Conservation (phyloP, 768 basidiomycete genomes). For the Amanita brunnescens region DNA sequence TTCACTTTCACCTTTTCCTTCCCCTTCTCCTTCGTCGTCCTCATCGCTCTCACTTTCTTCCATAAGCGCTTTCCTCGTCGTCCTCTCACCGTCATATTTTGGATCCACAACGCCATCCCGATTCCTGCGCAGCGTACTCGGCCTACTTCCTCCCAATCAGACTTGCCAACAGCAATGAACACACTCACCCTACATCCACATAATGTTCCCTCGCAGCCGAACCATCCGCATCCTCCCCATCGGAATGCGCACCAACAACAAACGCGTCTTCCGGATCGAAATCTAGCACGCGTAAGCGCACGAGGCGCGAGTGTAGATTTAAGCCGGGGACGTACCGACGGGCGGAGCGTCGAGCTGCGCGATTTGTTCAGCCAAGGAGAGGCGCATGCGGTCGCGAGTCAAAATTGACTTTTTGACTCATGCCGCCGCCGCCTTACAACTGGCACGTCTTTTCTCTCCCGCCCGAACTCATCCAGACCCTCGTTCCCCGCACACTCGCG, state of each 20-base stretch:
- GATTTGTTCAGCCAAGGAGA: constrained; percentile 74
- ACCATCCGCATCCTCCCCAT: constrained; percentile 33
- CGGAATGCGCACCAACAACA: constrained; percentile 30
- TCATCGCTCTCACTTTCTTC: constrained; percentile 25
- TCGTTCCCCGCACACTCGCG: constrained; percentile 51
- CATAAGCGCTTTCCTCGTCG: constrained; percentile 49
- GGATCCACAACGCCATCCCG: constrained; percentile 55
- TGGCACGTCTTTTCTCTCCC: constrained; percentile 71
- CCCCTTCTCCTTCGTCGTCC: constrained; percentile 15
- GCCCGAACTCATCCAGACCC: constrained; percentile 52
- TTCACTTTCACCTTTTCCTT: constrained; percentile 6
- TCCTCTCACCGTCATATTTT: constrained; percentile 70
- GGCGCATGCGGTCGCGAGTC: constrained; percentile 12
- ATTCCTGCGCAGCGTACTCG: constrained; percentile 61
- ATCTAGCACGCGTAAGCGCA: no score
- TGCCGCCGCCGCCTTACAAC: no score
- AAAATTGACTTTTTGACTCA: no score
- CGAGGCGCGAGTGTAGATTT: not conserved
- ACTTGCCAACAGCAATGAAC: not conserved
- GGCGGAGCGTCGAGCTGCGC: constrained; percentile 66
- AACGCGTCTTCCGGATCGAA: constrained; percentile 66
- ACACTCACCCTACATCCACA: constrained; percentile 68
- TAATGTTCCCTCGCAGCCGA: constrained; percentile 63
- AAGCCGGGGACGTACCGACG: no score
- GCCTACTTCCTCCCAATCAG: constrained; percentile 29